A percentile compares a stretch with the other conserved stretches of the same genome.
These are phyloP conservation scores for Aspergillus oerlinghausenensis DNA, from an alignment of 2,329 filamentous ascomycete genomes.

Conservation along the genomic window DNA sequence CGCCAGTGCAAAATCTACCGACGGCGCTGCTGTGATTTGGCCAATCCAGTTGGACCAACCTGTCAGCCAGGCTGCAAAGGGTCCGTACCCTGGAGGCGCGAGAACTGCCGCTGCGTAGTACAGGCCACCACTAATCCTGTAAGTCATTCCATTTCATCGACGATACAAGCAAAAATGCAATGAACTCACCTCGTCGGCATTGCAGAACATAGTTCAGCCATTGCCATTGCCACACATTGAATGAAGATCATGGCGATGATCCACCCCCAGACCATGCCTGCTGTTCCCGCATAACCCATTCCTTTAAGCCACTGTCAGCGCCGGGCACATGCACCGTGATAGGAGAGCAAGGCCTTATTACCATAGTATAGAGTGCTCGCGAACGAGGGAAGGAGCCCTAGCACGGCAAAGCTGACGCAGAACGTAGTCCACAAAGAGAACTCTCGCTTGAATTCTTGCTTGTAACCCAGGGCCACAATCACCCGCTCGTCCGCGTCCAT, in stretches of 20 bases:
- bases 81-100: conserved; percentile 61
- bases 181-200: conserved; percentile 60
- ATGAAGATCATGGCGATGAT: conserved; percentile 68
- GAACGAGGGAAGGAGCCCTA: conserved; percentile 67
- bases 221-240: conserved; percentile 63
- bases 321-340: background rate
- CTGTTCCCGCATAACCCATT: conserved; percentile 53
- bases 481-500: conserved; percentile 40
- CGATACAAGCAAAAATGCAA: background rate
- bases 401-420: conserved; percentile 68
- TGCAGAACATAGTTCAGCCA: conserved; percentile 67
- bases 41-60: conserved; percentile 68
- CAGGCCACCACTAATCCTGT: conserved; percentile 53
- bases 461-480: conserved; percentile 47
- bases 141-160: background rate
- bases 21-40: conserved; percentile 63
- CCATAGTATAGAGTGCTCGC: conserved; percentile 69
- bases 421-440: conserved; percentile 72
- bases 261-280: conserved; percentile 73
- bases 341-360: conserved; percentile 31
- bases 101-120: conserved; percentile 72
- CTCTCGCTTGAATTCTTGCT: conserved; percentile 63
- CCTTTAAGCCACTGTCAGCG: conserved; percentile 21
- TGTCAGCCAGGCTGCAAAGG: conserved; percentile 64
- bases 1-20: conserved; percentile 61